phyloP scores from a whole-genome alignment of 768 basidiomycete genomes.

The Trametes elegans region DNA sequence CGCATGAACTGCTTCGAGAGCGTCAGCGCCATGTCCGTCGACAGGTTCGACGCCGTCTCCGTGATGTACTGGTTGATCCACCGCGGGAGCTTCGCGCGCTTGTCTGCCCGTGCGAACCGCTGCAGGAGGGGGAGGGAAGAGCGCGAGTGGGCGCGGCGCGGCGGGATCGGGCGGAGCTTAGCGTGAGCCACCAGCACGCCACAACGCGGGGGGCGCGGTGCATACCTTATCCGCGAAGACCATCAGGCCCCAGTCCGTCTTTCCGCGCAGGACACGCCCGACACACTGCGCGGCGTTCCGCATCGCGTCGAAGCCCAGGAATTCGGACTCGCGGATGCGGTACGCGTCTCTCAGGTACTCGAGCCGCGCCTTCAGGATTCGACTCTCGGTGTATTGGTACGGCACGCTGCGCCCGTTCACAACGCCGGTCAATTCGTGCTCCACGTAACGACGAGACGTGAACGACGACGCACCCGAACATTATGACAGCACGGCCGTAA shows the following conservation, averaged over 20 bases:
- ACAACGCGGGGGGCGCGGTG: neutral
- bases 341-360: conserved; percentile 99
- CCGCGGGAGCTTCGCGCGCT: conserved; percentile 91
- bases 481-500: conserved; percentile 97
- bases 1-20: conserved; percentile 96
- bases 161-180: neutral
- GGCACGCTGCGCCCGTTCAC: conserved; percentile 59
- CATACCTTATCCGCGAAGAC: conserved; percentile 96
- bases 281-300: conserved; percentile 99
- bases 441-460: neutral
- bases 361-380: conserved; percentile 93
- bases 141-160: neutral
- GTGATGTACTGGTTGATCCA: conserved; percentile 99
- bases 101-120: conserved; percentile 91
- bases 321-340: conserved; percentile 97
- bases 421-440: neutral
- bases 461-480: conserved; percentile 82
- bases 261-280: conserved; percentile 94
- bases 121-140: conserved; percentile 30
- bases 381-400: conserved; percentile 97
- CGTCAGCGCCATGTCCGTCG: conserved; percentile 96
- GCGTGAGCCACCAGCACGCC: neutral
- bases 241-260: conserved; percentile 99
- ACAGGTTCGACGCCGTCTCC: conserved; percentile 95
- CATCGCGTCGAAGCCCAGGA: conserved; percentile 99